A percentile compares a stretch with the other conserved stretches of the same genome.
Conservation (phyloP, 2,329 filamentous ascomycete species). For the Fusarium dimerum region DNA sequence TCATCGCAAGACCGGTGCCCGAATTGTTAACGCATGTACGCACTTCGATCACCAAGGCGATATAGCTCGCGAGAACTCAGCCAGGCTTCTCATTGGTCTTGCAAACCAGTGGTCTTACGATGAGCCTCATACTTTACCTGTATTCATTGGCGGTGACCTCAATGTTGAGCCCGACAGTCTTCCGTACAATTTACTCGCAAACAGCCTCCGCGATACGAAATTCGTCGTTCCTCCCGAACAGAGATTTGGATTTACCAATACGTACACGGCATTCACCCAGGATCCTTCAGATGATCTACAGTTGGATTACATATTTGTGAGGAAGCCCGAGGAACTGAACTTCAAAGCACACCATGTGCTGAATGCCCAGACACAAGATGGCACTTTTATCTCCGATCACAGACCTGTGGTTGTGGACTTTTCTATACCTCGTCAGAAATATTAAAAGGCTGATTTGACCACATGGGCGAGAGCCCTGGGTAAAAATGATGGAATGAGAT, state of each 20-base stretch:
- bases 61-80: conserved; percentile 42
- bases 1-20: conserved; percentile 39
- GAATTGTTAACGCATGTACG: conserved; percentile 50
- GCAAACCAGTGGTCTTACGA: conserved; percentile 29
- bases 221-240: conserved; percentile 23
- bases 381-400: conserved; percentile 36
- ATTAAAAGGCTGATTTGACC: no score
- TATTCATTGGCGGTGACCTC: conserved; percentile 37
- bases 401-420: conserved; percentile 34
- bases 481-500: no score
- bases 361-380: conserved; percentile 28
- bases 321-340: conserved; percentile 23
- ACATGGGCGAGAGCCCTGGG: no score
- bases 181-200: conserved; percentile 29
- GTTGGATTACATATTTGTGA: conserved; percentile 36
- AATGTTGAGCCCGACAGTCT: conserved; percentile 31
- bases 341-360: conserved; percentile 30
- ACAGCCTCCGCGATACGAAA: conserved; percentile 27
- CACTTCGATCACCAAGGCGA: conserved; percentile 53
- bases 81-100: conserved; percentile 38
- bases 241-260: conserved; percentile 29
- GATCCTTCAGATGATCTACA: conserved; percentile 18
- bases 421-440: conserved; percentile 6
- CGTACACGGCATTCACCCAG: conserved; percentile 32
- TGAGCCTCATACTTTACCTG: conserved; percentile 20